These are phyloP conservation scores for Arthrobotrys iridis DNA, from an alignment of 2,329 filamentous ascomycete genomes.

Conservation along the genomic window DNA sequence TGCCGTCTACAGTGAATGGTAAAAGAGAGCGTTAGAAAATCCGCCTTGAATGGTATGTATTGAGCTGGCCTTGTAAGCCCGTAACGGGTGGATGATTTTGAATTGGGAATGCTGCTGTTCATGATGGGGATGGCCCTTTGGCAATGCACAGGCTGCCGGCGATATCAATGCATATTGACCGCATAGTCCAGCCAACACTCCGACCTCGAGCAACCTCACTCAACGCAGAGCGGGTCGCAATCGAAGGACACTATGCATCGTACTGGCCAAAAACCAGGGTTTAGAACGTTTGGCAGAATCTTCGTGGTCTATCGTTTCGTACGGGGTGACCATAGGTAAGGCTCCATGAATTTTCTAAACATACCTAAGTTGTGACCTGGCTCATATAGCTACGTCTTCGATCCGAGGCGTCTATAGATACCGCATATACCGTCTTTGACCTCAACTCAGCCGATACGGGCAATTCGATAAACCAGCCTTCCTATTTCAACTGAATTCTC, in stretches of 20 bases:
- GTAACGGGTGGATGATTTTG: background rate
- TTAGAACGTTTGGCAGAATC: background rate
- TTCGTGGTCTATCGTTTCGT: background rate
- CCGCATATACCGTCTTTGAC: background rate
- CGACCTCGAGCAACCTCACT: background rate
- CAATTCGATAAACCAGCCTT: background rate
- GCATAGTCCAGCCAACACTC: background rate
- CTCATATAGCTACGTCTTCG: background rate
- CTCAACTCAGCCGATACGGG: background rate
- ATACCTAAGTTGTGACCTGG: constrained; percentile 6
- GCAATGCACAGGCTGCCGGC: no score
- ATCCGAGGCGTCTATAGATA: background rate
- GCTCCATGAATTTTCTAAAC: background rate
- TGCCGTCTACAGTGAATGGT: background rate
- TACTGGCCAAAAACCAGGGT: background rate
- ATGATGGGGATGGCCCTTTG: background rate
- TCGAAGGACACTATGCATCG: background rate
- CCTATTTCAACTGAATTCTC: background rate
- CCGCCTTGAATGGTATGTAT: background rate
- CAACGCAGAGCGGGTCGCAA: background rate
- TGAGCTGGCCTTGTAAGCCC: no score
- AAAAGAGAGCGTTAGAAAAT: constrained; percentile 7
- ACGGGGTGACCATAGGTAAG: background rate
- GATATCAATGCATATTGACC: no score
- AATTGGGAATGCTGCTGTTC: background rate